Conservation (phyloP, 2,329 filamentous ascomycete species). For the Aspergillus latus region DNA sequence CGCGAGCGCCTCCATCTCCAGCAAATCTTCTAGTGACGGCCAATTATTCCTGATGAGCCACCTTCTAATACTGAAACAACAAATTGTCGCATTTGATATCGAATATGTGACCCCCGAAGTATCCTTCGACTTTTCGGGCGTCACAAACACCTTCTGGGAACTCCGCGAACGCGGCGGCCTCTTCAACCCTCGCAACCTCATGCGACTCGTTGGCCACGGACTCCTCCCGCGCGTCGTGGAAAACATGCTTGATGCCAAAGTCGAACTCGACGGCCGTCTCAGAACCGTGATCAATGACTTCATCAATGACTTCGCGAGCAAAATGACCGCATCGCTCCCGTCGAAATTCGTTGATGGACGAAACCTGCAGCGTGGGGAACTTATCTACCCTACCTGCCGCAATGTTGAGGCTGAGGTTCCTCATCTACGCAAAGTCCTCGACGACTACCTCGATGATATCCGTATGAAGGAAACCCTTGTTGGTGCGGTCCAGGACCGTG, state of each 20-base stretch:
- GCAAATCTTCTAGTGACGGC: slow-evolving; percentile 66
- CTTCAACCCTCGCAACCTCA: slow-evolving; percentile 64
- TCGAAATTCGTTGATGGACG: slow-evolving; percentile 39
- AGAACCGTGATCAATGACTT: slow-evolving; percentile 66
- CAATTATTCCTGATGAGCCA: slow-evolving; percentile 95
- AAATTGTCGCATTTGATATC: slow-evolving; percentile 94
- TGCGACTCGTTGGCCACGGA: slow-evolving; percentile 58
- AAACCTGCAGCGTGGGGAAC: slow-evolving; percentile 40
- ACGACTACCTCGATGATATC: slow-evolving; percentile 64
- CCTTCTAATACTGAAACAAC: slow-evolving; percentile 89
- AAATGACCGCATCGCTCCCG: slow-evolving; percentile 55
- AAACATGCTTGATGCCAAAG: slow-evolving; percentile 71
- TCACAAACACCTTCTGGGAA: slow-evolving; percentile 67
- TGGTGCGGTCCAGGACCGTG: slow-evolving; percentile 63
- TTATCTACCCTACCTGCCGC: slow-evolving; percentile 51
- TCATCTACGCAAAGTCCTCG: slow-evolving; percentile 56
- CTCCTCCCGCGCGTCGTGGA: slow-evolving; percentile 66
- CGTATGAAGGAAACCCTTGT: slow-evolving; percentile 66
- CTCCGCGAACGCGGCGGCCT: slow-evolving; percentile 63
- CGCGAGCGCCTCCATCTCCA: slow-evolving; percentile 70
- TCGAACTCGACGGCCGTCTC: slow-evolving; percentile 63
- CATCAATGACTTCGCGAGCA: slow-evolving; percentile 56
- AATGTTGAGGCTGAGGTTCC: slow-evolving; percentile 60
- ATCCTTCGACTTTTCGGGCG: slow-evolving; percentile 64
- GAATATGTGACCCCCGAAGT: slow-evolving; percentile 68